Conservation (phyloP, 75 land plant genomes). For the Selaginella tamariscina region DNA sequence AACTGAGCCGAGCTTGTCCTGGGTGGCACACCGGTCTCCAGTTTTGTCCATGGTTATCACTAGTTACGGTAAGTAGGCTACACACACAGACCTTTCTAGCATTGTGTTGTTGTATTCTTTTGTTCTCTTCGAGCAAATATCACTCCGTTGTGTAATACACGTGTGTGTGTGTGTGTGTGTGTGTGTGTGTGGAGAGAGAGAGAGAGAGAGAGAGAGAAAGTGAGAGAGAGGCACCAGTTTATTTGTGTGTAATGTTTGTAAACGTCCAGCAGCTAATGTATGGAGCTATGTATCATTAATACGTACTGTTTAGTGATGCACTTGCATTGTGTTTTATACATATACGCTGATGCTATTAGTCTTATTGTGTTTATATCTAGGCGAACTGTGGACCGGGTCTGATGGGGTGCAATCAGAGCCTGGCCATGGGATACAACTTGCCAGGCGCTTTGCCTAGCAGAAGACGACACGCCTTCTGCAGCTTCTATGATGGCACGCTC, state of each 20-base stretch:
- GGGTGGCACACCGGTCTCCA: constrained; percentile 70
- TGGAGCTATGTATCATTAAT: no score
- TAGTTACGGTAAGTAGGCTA: constrained; percentile 49
- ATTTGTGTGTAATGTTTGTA: no score
- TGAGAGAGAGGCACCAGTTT: no score
- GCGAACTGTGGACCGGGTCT: constrained; percentile 88
- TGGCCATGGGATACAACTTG: constrained; percentile 71
- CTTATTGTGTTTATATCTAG: constrained; percentile 28
- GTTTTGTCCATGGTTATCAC: constrained; percentile 52
- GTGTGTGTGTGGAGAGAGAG: no score
- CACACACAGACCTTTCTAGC: no score
- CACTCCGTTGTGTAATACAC: no score
- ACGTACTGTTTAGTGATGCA: no score
- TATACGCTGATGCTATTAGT: no score
- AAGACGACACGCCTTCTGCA: constrained; percentile 34
- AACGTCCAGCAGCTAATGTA: no score
- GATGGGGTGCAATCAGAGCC: constrained; percentile 58
- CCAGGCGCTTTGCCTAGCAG: constrained; percentile 32
- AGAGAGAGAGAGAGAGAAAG: no score
- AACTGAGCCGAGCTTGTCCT: constrained; percentile 32
- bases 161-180: no score
- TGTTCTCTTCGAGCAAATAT: background rate
- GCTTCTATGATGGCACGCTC: constrained; percentile 45
- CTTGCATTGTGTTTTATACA: no score
- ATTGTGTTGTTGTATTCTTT: constrained; percentile 2